phyloP scores from a whole-genome alignment of 2,329 filamentous ascomycete species.

The Fusarium illudens region DNA sequence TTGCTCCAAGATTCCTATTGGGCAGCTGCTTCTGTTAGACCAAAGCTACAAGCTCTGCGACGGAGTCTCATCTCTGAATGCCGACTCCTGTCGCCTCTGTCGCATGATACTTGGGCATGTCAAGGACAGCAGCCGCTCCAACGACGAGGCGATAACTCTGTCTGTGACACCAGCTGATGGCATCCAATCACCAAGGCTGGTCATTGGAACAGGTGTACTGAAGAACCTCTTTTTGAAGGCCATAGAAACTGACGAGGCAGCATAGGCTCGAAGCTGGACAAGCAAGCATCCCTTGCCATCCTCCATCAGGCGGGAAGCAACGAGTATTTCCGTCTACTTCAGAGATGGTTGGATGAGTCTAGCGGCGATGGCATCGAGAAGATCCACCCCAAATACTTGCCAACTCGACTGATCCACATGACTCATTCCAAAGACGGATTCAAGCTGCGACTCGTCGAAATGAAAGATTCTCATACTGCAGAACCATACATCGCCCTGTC shows the following conservation, averaged over 20 bases:
- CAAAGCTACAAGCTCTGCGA: not conserved
- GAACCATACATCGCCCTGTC: not conserved
- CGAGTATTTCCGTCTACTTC: not conserved
- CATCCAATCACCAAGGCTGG: not conserved
- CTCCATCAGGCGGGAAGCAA: not conserved
- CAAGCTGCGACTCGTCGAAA: not conserved
- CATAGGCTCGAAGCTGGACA: not conserved
- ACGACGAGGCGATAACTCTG: not conserved
- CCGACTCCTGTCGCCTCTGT: not conserved
- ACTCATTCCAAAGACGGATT: not conserved
- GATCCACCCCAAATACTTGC: not conserved
- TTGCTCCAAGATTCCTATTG: not conserved
- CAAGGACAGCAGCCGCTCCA: fast-evolving
- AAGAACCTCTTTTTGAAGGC: not conserved
- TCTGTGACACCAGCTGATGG: not conserved
- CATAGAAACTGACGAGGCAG: not conserved
- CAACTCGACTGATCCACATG: not conserved
- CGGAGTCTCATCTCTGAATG: not conserved
- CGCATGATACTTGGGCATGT: not conserved
- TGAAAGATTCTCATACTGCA: too few relatives aligned
- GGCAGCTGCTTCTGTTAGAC: not conserved
- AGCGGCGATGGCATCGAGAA: not conserved
- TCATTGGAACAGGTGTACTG: not conserved
- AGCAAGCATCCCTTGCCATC: not conserved
- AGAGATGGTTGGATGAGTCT: not conserved